Evolutionary conservation across 768 basidiomycete genomes (phyloP), one percentile per base, ranked within the genome.

Genomic region (Suillus lakei): DNA sequence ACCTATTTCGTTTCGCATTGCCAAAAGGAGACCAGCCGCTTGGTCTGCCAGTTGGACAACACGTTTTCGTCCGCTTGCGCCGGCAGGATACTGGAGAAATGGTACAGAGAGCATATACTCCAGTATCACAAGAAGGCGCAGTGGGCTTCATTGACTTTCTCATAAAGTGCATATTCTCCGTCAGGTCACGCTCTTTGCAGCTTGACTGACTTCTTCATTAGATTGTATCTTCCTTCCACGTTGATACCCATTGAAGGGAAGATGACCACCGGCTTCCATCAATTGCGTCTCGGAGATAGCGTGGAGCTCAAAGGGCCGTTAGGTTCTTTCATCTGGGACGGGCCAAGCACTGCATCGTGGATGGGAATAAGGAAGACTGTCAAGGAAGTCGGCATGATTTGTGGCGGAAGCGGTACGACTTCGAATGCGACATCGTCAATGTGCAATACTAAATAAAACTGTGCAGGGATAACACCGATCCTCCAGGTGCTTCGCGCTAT

Each of bases 251-350:
- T 64, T 8, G 87, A 88, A 6, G 88, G 88, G 7, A 80, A 79
- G 65, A 87, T 88, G 83, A 80, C 85, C 1, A 75, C 77, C 30
- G 82, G 81, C 2, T 82, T 83, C 71, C 67, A 81, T 58, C 79
- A 84, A 67, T 80, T 90, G 2, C 69, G 62, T 5, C 66, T 86
- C 5, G 86, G 82, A 3, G 86, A 88, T 61, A 68, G 44, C 4
- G 73, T 88, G 10, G 86, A 88, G 64, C 66, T 88, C 59, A 88
- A 88, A 69, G 88, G 88, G 0, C 88, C 88, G 0, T 71, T 88
- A 8, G 88, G 88, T 0, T 81, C 82, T 6, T 89, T 89, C 69
- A 71, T 79, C 26, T 89, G 85, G 84, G 69, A 78, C 4, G 85
- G 86, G 1, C 59, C 73, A 13, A 82, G 84, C 0, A 62, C 72